Evolutionary conservation across 352 stramenopile species (phyloP).

Genomic region (Phytophthora palmivora): DNA sequence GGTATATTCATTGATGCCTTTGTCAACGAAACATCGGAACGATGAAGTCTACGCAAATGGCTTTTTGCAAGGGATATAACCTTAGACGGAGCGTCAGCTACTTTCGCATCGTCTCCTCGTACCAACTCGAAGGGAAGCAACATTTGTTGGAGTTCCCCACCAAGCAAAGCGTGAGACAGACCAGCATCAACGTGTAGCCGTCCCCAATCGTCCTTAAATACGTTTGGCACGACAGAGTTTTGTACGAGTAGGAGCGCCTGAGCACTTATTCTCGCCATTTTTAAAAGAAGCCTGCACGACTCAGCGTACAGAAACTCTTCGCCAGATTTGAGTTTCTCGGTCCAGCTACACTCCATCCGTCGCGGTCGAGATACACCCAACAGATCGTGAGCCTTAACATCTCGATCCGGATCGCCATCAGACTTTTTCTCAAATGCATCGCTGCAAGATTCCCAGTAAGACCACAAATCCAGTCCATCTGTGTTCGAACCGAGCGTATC

Average conservation of each 20-base stretch:
- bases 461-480: slow-evolving; percentile 13
- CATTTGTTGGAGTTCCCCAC: slow-evolving; percentile 24
- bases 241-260: slow-evolving; percentile 20
- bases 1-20: slow-evolving; percentile 42
- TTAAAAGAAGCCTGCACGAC: slow-evolving; percentile 27
- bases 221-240: slow-evolving; percentile 24
- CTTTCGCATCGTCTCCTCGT: slow-evolving; percentile 26
- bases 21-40: slow-evolving; percentile 33
- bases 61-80: slow-evolving; percentile 18
- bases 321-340: slow-evolving; percentile 8
- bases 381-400: neutral
- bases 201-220: slow-evolving; percentile 25
- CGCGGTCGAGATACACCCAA: neutral
- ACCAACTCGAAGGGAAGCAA: slow-evolving; percentile 37
- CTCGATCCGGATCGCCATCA: neutral
- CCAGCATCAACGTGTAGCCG: neutral
- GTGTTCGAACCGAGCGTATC: neutral
- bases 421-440: neutral
- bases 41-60: slow-evolving; percentile 25
- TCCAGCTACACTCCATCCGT: slow-evolving; percentile 31
- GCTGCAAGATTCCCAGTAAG: neutral
- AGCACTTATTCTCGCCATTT: slow-evolving; percentile 21
- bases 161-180: neutral
- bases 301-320: slow-evolving; percentile 23
- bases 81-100: slow-evolving; percentile 24